Evolutionary conservation across 805 yeast species (phyloP), one percentile per base, ranked within the genome.

Genomic region (Monosporozyma servazzii): DNA sequence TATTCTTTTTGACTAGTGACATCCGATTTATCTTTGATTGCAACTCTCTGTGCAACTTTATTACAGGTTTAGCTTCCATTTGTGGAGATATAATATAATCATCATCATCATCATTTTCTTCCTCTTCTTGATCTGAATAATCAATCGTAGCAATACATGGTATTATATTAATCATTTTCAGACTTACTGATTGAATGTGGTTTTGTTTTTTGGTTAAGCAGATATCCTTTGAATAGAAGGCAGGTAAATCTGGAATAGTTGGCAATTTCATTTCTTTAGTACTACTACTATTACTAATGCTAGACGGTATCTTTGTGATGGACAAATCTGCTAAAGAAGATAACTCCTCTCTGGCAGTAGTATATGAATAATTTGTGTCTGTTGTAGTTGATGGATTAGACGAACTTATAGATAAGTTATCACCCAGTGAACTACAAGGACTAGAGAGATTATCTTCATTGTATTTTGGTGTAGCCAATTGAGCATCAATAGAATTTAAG

Each of bases 381-480:
- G n/a, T 5, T 9, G n/a, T n/a, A 7, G 41, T 11, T 2, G 31
- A 27, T 1, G 20, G 21, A n/a, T n/a, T 10, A 29, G 39, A 27
- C 4, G 47, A 42, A 21, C 49, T 45, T 6, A 45, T 49, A 17
- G 56, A 47, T n/a, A 58, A 48, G 25, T 64, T 66, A 17, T 57
- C 64, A 8, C 60, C 66, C 3, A 61, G 55, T n/a, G 63, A 58
- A 37, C 61, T 56, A 48, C 57, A 57, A 0, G 51, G 48, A 13
- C 42, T 30, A 13, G 37, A 20, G 20, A 13, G 51, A 53, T 31
- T 60, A 6, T 21, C 17, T 29, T 40, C 46, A 31, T 47, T 48
- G 15, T 48, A 42, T 25, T 23, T 21, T 20, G 51, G 51, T 3
- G 51, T 30, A 13, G 31, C 17, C 20, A 48, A 17, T 48, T 48